Conservation (phyloP, 1,139 yeast genomes). For the Debaryomycetaceae sp. region DNA sequence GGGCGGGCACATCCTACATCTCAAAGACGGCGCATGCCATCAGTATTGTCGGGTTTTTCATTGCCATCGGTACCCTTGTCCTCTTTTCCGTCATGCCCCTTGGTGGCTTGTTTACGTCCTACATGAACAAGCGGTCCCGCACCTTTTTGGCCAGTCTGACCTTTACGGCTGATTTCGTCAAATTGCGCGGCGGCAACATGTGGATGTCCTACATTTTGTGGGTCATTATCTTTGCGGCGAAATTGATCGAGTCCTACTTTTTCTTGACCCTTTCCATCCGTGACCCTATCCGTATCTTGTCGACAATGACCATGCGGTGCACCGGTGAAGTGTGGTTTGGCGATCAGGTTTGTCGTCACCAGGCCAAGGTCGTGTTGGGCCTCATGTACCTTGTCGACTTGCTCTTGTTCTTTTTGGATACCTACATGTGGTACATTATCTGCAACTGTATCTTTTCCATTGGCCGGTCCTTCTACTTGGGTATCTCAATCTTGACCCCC, state of each 20-base stretch:
- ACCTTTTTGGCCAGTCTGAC: constrained; percentile 90
- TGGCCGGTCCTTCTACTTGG: constrained; percentile 95
- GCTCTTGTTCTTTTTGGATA: constrained; percentile 94
- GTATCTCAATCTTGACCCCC: constrained; percentile 96
- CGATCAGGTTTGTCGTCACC: constrained; percentile 63
- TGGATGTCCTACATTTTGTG: constrained; percentile 93
- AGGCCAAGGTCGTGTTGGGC: constrained; percentile 80
- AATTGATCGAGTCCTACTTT: constrained; percentile 82
- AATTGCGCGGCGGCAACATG: constrained; percentile 81
- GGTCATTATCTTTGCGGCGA: constrained; percentile 82
- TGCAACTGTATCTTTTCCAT: constrained; percentile 92
- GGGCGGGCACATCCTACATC: constrained; percentile 57
- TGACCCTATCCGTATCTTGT: constrained; percentile 78
- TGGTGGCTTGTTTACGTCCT: constrained; percentile 92
- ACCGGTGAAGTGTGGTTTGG: constrained; percentile 89
- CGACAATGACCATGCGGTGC: constrained; percentile 39
- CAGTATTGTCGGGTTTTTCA: constrained; percentile 80
- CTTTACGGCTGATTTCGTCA: constrained; percentile 85
- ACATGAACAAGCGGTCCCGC: constrained; percentile 82
- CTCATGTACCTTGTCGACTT: constrained; percentile 87
- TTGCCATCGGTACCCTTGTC: constrained; percentile 71
- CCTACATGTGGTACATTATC: constrained; percentile 96
- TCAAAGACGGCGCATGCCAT: constrained; percentile 75
- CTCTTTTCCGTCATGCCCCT: constrained; percentile 94
- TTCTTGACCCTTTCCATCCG: constrained; percentile 82